These are phyloP conservation scores for Boletus edulis DNA, from an alignment of 768 basidiomycete species.

Conservation along the genomic window DNA sequence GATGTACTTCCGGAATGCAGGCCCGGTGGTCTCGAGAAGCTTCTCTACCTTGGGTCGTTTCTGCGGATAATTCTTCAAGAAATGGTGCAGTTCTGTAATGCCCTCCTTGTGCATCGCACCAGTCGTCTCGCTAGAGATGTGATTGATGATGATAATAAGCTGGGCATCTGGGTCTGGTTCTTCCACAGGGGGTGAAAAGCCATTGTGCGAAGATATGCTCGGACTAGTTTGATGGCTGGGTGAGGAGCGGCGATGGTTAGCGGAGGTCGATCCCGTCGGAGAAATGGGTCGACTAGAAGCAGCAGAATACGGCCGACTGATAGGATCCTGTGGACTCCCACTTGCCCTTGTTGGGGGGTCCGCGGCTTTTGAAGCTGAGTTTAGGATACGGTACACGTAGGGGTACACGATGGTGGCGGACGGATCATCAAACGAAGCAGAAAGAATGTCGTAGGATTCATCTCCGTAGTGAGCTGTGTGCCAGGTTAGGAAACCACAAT, in stretches of 20 bases:
- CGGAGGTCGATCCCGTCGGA: constrained; percentile 62
- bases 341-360: constrained; percentile 25
- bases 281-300: constrained; percentile 70
- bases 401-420: constrained; percentile 97
- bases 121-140: constrained; percentile 86
- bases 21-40: constrained; percentile 83
- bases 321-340: constrained; percentile 35
- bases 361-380: constrained; percentile 54
- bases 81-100: constrained; percentile 91
- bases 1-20: constrained; percentile 90
- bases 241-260: constrained; percentile 50
- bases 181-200: constrained; percentile 53
- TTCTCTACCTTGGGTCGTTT: constrained; percentile 82
- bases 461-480: constrained; percentile 75
- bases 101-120: constrained; percentile 91
- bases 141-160: constrained; percentile 76
- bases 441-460: constrained; percentile 87
- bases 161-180: constrained; percentile 89
- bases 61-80: constrained; percentile 87
- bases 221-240: constrained; percentile 68
- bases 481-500: constrained; percentile 16
- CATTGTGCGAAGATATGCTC: constrained; percentile 61
- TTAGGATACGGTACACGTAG: constrained; percentile 90
- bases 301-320: constrained; percentile 51
- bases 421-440: constrained; percentile 91